Conservation (phyloP, 331 rosid genomes). For the Acacia concinna region DNA sequence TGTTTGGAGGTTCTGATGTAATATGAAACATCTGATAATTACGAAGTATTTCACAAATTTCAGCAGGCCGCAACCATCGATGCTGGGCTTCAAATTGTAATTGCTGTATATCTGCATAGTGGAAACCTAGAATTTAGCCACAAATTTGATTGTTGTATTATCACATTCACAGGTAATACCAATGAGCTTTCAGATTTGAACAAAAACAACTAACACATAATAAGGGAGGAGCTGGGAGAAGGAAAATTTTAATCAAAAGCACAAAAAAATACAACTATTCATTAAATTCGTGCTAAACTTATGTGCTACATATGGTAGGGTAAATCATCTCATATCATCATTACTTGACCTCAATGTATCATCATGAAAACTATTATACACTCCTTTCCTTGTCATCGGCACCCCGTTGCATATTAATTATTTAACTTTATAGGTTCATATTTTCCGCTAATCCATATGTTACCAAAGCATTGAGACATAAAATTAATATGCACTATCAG, state of each 20-base stretch:
- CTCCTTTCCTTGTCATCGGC: not conserved
- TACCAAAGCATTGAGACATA: not conserved
- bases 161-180: conserved; percentile 13
- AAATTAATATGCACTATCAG: not conserved
- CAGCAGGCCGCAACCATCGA: conserved; percentile 94
- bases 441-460: not conserved
- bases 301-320: not conserved
- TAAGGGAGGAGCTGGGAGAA: not conserved
- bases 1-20: conserved; percentile 77
- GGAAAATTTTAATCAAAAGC: not conserved
- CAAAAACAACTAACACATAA: not conserved
- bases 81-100: conserved; percentile 76
- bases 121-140: conserved; percentile 17
- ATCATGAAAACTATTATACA: not conserved
- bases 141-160: conserved; percentile 13
- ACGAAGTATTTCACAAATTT: conserved; percentile 93
- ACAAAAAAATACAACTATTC: not conserved
- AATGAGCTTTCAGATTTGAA: not conserved
- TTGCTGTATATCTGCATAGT: conserved; percentile 70
- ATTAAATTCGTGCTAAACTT: not conserved
- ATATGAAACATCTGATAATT: conserved; percentile 67
- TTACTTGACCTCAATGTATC: not conserved
- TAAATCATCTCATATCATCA: not conserved
- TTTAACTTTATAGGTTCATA: not conserved
- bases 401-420: not conserved